A percentile compares a stretch with the other conserved stretches of the same genome.
Evolutionary conservation across 1,139 yeast species (phyloP).

Genomic region (Nematodospora anomalae): DNA sequence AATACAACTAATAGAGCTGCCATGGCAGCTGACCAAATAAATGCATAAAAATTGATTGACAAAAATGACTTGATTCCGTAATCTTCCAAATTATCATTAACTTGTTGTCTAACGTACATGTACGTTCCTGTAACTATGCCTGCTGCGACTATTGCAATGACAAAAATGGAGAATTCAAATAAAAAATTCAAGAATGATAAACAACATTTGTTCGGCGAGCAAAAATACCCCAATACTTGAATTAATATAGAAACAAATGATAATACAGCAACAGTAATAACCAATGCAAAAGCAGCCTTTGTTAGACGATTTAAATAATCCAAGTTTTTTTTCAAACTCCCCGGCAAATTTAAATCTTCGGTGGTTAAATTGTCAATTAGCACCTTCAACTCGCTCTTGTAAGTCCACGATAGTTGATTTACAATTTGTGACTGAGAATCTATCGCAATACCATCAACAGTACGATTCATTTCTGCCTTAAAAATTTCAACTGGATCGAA

Average conservation of each 20-base stretch:
- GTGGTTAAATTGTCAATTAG: conserved; percentile 31
- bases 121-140: conserved; percentile 37
- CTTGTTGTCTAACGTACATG: conserved; percentile 28
- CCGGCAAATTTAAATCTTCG: conserved; percentile 39
- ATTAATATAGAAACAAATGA: conserved; percentile 30
- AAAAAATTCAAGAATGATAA: conserved; percentile 43
- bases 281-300: conserved; percentile 28
- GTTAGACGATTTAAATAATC: conserved; percentile 29
- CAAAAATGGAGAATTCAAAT: conserved; percentile 31
- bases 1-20: conserved; percentile 36
- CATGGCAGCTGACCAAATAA: conserved; percentile 42
- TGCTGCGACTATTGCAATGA: conserved; percentile 34
- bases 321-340: conserved; percentile 34
- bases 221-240: conserved; percentile 33
- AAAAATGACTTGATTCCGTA: conserved; percentile 40
- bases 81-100: conserved; percentile 30
- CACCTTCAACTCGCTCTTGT: conserved; percentile 26
- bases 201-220: conserved; percentile 40
- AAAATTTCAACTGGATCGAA: conserved; percentile 56
- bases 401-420: conserved; percentile 17
- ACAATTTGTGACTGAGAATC: conserved; percentile 19
- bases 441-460: conserved; percentile 23
- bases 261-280: conserved; percentile 30
- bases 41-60: conserved; percentile 45
- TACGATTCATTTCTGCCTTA: conserved; percentile 35